Evolutionary conservation across 83 land plant genomes (phyloP).

Genomic region (Diphasiastrum complanatum): DNA sequence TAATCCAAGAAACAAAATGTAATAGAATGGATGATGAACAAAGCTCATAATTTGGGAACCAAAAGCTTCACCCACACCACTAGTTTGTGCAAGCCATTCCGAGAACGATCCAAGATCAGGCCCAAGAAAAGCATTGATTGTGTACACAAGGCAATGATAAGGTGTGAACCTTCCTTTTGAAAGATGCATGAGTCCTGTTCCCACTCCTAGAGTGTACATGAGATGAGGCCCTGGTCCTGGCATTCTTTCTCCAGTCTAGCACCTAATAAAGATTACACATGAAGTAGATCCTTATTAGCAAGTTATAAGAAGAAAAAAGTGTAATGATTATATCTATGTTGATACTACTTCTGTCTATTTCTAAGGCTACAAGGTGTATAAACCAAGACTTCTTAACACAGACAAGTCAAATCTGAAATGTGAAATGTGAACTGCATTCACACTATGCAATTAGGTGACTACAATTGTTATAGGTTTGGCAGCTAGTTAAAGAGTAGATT

Average conservation of each 20-base stretch:
- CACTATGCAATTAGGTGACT: too few relatives aligned
- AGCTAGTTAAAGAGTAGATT: too few relatives aligned
- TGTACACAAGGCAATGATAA: conserved; percentile 60
- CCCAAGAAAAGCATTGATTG: conserved; percentile 69
- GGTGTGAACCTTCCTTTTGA: conserved; percentile 53
- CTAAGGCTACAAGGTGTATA: too few relatives aligned
- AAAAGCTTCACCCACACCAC: conserved; percentile 17
- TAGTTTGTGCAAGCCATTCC: conserved; percentile 51
- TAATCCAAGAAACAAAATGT: conserved; percentile 46
- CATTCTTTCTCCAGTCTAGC: conserved; percentile 29
- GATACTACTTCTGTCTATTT: too few relatives aligned
- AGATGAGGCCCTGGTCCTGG: conserved; percentile 81
- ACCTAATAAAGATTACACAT: too few relatives aligned
- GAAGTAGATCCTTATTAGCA: too few relatives aligned
- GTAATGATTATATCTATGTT: too few relatives aligned
- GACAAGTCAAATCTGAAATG: too few relatives aligned
- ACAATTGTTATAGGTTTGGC: too few relatives aligned
- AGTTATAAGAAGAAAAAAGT: too few relatives aligned
- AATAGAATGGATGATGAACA: conserved; percentile 59
- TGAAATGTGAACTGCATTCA: too few relatives aligned
- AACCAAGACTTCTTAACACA: too few relatives aligned
- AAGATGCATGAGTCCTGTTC: conserved; percentile 38
- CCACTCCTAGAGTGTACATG: conserved; percentile 54
- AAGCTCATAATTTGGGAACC: conserved; percentile 37
- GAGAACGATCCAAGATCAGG: conserved; percentile 74